Evolutionary conservation across 495 filamentous ascomycete genomes (phyloP), one percentile per base, ranked within the genome.

Genomic region (Trichocladium uniseriatum): DNA sequence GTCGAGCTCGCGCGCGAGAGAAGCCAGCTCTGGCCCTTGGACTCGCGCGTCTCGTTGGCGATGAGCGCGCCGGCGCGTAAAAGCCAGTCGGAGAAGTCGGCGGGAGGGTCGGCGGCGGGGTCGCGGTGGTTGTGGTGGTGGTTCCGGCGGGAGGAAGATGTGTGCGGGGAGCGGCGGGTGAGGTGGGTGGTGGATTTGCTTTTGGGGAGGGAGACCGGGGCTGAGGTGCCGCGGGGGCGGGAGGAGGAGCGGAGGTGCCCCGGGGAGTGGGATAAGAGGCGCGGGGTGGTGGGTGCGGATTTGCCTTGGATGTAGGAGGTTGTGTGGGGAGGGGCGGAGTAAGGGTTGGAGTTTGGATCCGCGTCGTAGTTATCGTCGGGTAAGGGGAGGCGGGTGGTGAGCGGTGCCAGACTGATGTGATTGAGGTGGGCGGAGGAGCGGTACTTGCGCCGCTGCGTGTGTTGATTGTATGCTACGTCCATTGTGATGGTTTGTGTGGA

Each of bases 11-110:
- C 79, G 45, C 84, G 78, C 49, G 84, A 82, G 5, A 76, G 73
- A 3, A 92, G 76, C 87, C 87, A 92, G 36, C 78, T 72, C 61
- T 89, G 84, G 11, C 87, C 87, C 61, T 89, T 90, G 56, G 79
- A 79, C 53, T 90, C 86, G 49, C 86, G 73, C 2, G 83, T 73
- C 38, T 81, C 80, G 4, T 78, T 76, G n/a, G 82, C 78, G 11
- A 90, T 78, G 19, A 81, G 64, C 9, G 84, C 81, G 2, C 84
- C 87, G 2, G 84, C 78, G 41, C 83, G 81, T 15, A 85, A 73
- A 50, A 92, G 73, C 84, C 86, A 90, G 68, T 87, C 83, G 18
- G 75, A 16, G 39, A 14, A 24, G 3, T 22, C 24, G 3, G 39
- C 24, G 37, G 21, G 20, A 8, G 10, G 11, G n/a, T 27, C 24